phyloP scores from a whole-genome alignment of 257 asterid species.

The Capsicum chinense region DNA sequence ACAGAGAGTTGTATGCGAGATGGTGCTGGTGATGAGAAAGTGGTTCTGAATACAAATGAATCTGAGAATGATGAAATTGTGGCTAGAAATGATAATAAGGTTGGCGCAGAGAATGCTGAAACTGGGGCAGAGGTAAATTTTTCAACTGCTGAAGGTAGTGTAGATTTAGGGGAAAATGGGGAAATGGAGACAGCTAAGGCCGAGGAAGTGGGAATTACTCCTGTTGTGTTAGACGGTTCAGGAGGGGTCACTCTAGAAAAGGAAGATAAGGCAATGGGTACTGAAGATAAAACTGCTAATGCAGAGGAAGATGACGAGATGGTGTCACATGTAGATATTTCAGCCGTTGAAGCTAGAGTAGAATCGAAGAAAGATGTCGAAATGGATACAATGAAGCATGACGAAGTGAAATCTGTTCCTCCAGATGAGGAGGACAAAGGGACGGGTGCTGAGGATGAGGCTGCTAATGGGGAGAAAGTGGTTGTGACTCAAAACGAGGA shows the following conservation, averaged over 20 bases:
- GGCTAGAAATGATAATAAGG: not conserved
- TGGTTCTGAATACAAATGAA: not conserved
- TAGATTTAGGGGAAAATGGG: slow-evolving; percentile 16
- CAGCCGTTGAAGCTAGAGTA: not conserved
- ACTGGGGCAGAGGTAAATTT: not conserved
- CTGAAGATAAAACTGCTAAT: slow-evolving; percentile 35
- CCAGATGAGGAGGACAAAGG: slow-evolving; percentile 39
- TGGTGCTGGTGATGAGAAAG: slow-evolving; percentile 6
- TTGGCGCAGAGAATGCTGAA: not conserved
- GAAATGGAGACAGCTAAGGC: slow-evolving; percentile 28
- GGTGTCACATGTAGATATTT: not conserved
- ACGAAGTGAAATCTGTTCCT: slow-evolving; percentile 35
- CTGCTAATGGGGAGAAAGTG: slow-evolving; percentile 44
- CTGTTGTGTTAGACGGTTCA: not conserved
- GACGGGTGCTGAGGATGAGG: slow-evolving; percentile 52
- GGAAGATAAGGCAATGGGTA: slow-evolving; percentile 31
- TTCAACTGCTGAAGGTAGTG: not conserved
- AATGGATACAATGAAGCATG: slow-evolving; percentile 38
- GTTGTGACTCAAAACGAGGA: slow-evolving; percentile 49
- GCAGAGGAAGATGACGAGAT: slow-evolving; percentile 27
- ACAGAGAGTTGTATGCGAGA: slow-evolving; percentile 15
- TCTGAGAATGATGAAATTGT: not conserved
- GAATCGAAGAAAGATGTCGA: slow-evolving; percentile 15
- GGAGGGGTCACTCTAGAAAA: slow-evolving; percentile 23
- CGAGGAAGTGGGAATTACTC: slow-evolving; percentile 8